Base-by-base conservation (phyloP, 2,329 filamentous ascomycete species). In the Pestalotiopsis sp. region DNA sequence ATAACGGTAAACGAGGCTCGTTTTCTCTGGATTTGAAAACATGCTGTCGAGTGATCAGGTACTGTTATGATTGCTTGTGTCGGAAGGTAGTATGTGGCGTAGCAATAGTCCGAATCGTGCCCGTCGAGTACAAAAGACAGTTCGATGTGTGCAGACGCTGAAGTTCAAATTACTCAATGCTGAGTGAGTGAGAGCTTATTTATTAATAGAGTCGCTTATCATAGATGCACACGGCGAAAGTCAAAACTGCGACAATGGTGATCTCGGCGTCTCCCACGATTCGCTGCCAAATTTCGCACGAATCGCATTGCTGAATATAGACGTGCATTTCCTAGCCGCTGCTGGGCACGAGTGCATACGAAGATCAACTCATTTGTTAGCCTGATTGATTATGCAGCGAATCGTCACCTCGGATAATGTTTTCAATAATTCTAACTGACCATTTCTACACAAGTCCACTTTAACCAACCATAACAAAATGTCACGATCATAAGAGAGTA, bases 1-100 rank as follows among this genome's bases (percentile, higher is more conserved):
- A 61, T 72, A 74, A 4, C 11, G 65, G 73, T 77, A 73, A 3
- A 75, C 65, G 0, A 78, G 71, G 17, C 70, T 52, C 7, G 45
- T 52, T n/a, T 52, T 52, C 7, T 52, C 45, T 17, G 45, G 45
- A 52, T 17, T 52, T 52, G 45, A 9, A n/a, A 52, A 52, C 45
- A 52, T 52, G 17, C 20, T 7, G n/a, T 1, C 3, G 20, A 11
- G 1, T 0, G 0, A n/a, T n/a, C 17, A n/a, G 17, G 20, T 52
- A n/a, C 17, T 52, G 6, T 11, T 4, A 52, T 9, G 31, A 52
- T 9, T 4, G 2, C 0, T 3, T 52, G 45, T 52, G 45, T 0
- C 4, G 14, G 45, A 20, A 52, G 7, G 6, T 9, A n/a, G 17
- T n/a, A 7, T 23, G 17, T 52, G 14, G 6, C 11, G 20, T 52